A percentile compares a stretch with the other conserved stretches of the same genome.
Conservation (phyloP, 1,284 basidiomycete genomes). For the Tilletia setariae region DNA sequence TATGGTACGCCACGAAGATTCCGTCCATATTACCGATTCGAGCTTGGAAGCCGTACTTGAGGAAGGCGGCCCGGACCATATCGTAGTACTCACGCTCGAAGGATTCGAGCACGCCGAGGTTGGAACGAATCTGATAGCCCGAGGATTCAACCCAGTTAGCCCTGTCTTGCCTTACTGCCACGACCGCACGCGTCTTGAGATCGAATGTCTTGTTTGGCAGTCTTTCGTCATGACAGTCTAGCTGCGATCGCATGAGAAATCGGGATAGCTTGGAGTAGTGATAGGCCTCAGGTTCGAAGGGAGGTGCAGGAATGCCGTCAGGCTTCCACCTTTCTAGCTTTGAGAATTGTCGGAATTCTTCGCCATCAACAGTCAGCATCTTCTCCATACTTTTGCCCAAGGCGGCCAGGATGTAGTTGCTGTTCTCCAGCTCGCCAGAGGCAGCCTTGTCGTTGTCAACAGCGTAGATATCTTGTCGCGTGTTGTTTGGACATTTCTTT, state of each 20-base stretch:
- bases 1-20: constrained; percentile 91
- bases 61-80: constrained; percentile 83
- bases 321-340: constrained; percentile 56
- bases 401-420: constrained; percentile 46
- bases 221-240: constrained; percentile 78
- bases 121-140: constrained; percentile 51
- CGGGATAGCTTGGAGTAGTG: constrained; percentile 73
- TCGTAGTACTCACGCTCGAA: constrained; percentile 61
- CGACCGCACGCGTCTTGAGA: constrained; percentile 86
- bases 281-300: constrained; percentile 64
- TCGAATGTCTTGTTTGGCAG: constrained; percentile 90
- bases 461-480: constrained; percentile 61
- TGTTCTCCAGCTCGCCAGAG: constrained; percentile 46
- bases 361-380: constrained; percentile 69
- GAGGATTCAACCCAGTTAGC: constrained; percentile 68
- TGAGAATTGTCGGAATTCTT: constrained; percentile 68
- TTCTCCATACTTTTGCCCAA: constrained; percentile 87
- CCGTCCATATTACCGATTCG: constrained; percentile 98
- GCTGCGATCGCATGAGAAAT: constrained; percentile 89
- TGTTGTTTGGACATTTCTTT: neutral
- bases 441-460: constrained; percentile 70
- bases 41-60: constrained; percentile 94
- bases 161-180: constrained; percentile 79
- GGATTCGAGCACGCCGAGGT: constrained; percentile 45
- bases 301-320: constrained; percentile 54